A percentile compares a stretch with the other conserved stretches of the same genome.
phyloP scores from a whole-genome alignment of 495 filamentous ascomycete species.

The Penicillium cosmopolitanum region DNA sequence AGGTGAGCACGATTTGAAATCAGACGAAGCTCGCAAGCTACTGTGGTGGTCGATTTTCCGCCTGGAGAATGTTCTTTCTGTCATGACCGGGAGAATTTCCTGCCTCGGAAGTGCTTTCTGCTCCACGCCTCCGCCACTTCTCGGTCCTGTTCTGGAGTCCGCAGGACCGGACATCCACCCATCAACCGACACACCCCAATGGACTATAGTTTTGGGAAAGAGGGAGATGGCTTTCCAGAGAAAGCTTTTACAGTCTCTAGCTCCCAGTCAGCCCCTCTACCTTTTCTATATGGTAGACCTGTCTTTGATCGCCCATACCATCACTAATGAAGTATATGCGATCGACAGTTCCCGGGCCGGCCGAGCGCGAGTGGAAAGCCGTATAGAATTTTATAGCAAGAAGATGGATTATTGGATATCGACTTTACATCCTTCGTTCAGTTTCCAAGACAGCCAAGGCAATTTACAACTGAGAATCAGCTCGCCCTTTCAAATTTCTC shows the following conservation, averaged over 20 bases:
- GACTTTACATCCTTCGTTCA: not conserved
- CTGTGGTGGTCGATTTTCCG: constrained; percentile 67
- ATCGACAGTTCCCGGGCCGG: not conserved
- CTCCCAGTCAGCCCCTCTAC: not conserved
- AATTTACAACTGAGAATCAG: constrained; percentile 30
- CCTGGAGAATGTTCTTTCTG: constrained; percentile 60
- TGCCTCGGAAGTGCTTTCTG: constrained; percentile 52
- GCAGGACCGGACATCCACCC: not conserved
- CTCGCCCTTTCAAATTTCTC: constrained; percentile 26
- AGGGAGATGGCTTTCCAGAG: not conserved
- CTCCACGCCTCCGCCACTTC: constrained; percentile 53
- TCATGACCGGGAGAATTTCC: constrained; percentile 63
- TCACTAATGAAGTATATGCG: not conserved
- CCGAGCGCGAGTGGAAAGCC: not conserved
- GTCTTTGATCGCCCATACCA: not conserved
- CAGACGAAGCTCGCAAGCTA: constrained; percentile 53
- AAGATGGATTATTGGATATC: not conserved
- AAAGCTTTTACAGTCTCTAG: not conserved
- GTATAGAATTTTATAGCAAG: not conserved
- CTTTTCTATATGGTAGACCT: not conserved
- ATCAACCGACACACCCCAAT: not conserved
- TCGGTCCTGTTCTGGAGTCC: not conserved
- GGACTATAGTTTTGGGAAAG: not conserved
- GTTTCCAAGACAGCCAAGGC: constrained; percentile 26
- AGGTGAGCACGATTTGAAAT: not conserved